A percentile compares a stretch with the other conserved stretches of the same genome.
Evolutionary conservation across 2,329 filamentous ascomycete genomes (phyloP).

Genomic region (Colletotrichum camelliae): DNA sequence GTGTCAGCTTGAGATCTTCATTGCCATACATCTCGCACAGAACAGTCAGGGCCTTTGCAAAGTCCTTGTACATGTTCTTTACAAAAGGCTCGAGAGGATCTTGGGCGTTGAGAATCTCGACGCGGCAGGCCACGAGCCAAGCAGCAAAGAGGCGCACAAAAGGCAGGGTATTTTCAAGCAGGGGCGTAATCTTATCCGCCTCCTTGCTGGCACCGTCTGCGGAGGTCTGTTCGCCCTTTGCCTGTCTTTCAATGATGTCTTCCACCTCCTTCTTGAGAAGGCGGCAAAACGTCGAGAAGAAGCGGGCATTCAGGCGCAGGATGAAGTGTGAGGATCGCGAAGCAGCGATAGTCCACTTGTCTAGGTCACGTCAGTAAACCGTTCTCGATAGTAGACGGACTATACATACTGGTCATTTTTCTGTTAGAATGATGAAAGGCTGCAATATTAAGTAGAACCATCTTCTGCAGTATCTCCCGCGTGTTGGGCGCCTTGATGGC

Average conservation of each 20-base stretch:
- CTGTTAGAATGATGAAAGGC: conserved; percentile 76
- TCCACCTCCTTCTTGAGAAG: conserved; percentile 74
- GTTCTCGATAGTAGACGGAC: not conserved
- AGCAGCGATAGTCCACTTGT: conserved; percentile 49
- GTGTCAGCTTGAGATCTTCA: conserved; percentile 42
- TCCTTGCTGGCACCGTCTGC: conserved; percentile 23
- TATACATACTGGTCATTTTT: conserved; percentile 53
- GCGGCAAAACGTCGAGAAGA: conserved; percentile 74
- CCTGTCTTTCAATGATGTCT: conserved; percentile 43
- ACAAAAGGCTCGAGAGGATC: conserved; percentile 50
- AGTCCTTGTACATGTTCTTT: conserved; percentile 49
- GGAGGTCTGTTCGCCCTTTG: conserved; percentile 31
- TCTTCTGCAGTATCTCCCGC: conserved; percentile 73
- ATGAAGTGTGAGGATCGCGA: conserved; percentile 67
- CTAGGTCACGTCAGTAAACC: conserved; percentile 29
- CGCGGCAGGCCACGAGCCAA: conserved; percentile 55
- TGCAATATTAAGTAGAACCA: conserved; percentile 85
- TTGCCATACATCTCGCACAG: conserved; percentile 51
- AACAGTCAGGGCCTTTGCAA: conserved; percentile 53
- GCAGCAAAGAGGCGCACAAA: conserved; percentile 58
- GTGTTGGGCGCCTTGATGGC: conserved; percentile 73
- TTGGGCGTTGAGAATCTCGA: conserved; percentile 51
- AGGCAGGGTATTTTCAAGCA: conserved; percentile 51
- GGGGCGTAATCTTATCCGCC: conserved; percentile 37
- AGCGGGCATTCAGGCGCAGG: conserved; percentile 79